These are phyloP conservation scores for Endocladia muricata DNA, from an alignment of 31 red algal species.

Conservation along the genomic window DNA sequence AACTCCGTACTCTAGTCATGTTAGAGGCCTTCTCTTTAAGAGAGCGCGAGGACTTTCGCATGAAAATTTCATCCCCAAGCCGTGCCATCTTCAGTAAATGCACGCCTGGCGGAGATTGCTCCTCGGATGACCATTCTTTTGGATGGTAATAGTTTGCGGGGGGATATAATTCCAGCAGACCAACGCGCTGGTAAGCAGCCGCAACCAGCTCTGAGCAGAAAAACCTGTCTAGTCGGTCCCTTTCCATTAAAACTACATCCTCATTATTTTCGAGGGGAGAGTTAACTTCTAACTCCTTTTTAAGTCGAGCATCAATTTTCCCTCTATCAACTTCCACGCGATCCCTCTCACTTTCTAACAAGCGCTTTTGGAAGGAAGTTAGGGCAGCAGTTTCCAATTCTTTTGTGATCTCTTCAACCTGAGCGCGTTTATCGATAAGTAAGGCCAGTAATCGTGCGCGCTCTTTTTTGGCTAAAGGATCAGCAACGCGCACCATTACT, in stretches of 20 bases:
- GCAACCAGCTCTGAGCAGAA: slow-evolving; percentile 97
- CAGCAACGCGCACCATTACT: slow-evolving; percentile 75
- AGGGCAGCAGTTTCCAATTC: slow-evolving; percentile 83
- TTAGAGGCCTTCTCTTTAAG: slow-evolving; percentile 3
- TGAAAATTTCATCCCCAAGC: slow-evolving; percentile 71
- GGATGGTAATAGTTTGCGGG: slow-evolving; percentile 85
- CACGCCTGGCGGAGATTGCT: slow-evolving; percentile 70
- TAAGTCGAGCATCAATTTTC: slow-evolving; percentile 55
- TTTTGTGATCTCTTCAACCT: slow-evolving; percentile 74
- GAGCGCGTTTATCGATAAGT: slow-evolving; percentile 79
- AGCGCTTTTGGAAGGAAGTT: slow-evolving; percentile 73
- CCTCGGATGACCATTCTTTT: slow-evolving; percentile 93
- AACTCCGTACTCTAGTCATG: slow-evolving; percentile 5
- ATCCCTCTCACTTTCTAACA: slow-evolving; percentile 64
- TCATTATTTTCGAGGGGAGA: slow-evolving; percentile 1
- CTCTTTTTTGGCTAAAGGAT: slow-evolving; percentile 90
- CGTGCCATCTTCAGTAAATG: slow-evolving; percentile 74
- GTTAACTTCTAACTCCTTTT: slow-evolving; percentile 51
- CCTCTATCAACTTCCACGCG: slow-evolving; percentile 38
- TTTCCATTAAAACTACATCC: slow-evolving; percentile 19
- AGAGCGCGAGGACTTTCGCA: slow-evolving; percentile 42
- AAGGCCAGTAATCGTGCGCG: slow-evolving; percentile 86
- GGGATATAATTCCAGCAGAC: slow-evolving; percentile 83
- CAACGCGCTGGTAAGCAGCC: slow-evolving; percentile 93
- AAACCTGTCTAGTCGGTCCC: slow-evolving; percentile 69